phyloP scores from a whole-genome alignment of 805 yeast species.

The Pichia eremophila region DNA sequence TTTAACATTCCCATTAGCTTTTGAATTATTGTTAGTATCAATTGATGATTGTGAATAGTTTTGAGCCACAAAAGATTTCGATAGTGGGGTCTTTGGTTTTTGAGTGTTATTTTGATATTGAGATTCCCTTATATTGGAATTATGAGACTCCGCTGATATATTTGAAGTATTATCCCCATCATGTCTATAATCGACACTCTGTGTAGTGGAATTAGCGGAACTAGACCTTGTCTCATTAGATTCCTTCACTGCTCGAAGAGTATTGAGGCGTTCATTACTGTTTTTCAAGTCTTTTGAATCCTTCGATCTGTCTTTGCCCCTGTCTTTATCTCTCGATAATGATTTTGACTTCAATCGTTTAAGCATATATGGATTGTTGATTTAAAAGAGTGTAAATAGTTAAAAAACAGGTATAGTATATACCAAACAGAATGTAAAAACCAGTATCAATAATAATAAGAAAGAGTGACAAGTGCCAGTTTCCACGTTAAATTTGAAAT shows the following conservation, averaged over 20 bases:
- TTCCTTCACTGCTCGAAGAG: too few relatives aligned
- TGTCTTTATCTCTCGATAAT: not conserved
- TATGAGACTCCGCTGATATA: not conserved
- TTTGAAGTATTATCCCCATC: not conserved
- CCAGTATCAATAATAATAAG: too few relatives aligned
- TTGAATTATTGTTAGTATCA: not conserved
- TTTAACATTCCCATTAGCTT: not conserved
- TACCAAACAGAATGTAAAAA: too few relatives aligned
- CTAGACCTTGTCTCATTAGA: too few relatives aligned
- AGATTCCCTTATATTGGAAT: not conserved
- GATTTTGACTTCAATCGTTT: conserved; percentile 2
- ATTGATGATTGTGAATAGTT: not conserved
- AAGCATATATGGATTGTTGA: not conserved
- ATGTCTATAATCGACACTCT: too few relatives aligned
- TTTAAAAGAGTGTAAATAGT: not conserved
- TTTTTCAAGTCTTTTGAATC: not conserved
- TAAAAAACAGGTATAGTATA: too few relatives aligned
- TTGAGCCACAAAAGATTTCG: not conserved
- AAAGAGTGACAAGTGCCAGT: too few relatives aligned
- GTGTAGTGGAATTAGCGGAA: too few relatives aligned
- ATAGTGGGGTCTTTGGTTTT: not conserved
- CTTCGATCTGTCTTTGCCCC: not conserved
- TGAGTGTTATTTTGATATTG: not conserved
- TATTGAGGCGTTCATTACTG: too few relatives aligned
- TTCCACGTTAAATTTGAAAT: too few relatives aligned